Base-by-base conservation (phyloP, 345 rosid species). In the Noccaea caerulescens region DNA sequence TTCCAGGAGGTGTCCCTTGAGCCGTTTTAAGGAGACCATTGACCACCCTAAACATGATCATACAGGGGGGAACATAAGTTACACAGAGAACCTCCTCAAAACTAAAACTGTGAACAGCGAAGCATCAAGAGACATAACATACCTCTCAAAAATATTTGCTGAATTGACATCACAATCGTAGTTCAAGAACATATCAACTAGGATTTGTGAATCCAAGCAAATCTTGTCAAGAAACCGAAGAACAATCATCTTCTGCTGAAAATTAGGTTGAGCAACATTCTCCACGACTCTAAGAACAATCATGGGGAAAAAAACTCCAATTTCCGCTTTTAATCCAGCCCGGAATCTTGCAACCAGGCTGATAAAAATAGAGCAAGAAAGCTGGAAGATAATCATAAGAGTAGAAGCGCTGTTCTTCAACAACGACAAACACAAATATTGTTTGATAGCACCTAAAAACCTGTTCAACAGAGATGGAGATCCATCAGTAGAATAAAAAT, bases 121-220 rank as follows among this genome's bases (percentile, higher is more conserved):
- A 36, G 59, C 18, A 56, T 69, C 54, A 69, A 57, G 42, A 34
- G 10, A 57, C 61, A 36, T 51, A 77, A 49, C 75, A 72, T 87
- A 91, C 99, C 99, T 91, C 84, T 94, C 99, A 82, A 91, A 94
- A 63, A 94, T 89, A 79, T 91, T 91, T 27, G 97, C 83, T 13
- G 99, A 94, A 80, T 89, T 94, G 80, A 91, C 96, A 87, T 94
- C 99, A 69, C 99, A 94, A 57, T 94, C 99, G 63, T 94, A 94
- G 84, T 94, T 94, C 65, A 89, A 82, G 82, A 94, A 94, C 71
- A 94, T 88, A 79, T 94, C 99, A 45, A 94, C 99, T 73, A 91
- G 79, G 67, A 91, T 91, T 84, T 94, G 99, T 70, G 99, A 89
- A 84, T 94, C 99, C 81, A 82, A 81, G 75, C 95, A 87, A 69